Base-by-base conservation (phyloP, 140 eudicot species). In the Flaveria floridana region DNA sequence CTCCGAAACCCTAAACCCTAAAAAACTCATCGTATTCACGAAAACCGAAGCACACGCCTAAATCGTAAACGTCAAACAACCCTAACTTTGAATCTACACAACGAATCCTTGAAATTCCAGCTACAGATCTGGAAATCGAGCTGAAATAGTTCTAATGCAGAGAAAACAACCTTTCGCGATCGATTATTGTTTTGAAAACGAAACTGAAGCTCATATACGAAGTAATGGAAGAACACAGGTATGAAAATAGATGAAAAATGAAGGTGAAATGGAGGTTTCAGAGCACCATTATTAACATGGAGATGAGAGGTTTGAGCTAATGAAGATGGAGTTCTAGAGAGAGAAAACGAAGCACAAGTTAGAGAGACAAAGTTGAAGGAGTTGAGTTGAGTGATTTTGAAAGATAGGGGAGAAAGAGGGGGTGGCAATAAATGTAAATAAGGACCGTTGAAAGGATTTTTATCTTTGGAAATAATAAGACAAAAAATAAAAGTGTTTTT, bases 71-170 rank as follows among this genome's bases (percentile, higher is more conserved):
- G 4, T 71, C 41, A 34, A 44, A 65, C 30, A 77, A 78, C 83
- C 82, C 89, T 79, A 85, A 7, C 19, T 77, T 64, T 8, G 9
- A 55, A 64, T 48, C 16, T 48, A 13, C 18, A 48, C 13, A 48
- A 48, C 1, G 37, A 37, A 50, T 70, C 70, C 70, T 13, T 1
- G 18, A 48, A 44, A 2, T 10, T 53, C 51, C 2, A 61, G 81
- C 80, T 80, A 41, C 79, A 67, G 89, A 86, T 86, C 87, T 83
- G 76, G 70, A 64, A 79, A 41, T 30, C 14, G 71, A 85, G 83
- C 79, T 85, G 68, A 53, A 76, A 79, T 59, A 59, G 55, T 66
- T 79, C 73, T 2, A 70, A 65, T 59, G 75, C 81, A 57, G 61
- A 6, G 20, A 20, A 62, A 37, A 26, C 42, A 75, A 68, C 14